Base-by-base conservation (phyloP, 2,329 filamentous ascomycete species). In the Xylariaceae sp. region DNA sequence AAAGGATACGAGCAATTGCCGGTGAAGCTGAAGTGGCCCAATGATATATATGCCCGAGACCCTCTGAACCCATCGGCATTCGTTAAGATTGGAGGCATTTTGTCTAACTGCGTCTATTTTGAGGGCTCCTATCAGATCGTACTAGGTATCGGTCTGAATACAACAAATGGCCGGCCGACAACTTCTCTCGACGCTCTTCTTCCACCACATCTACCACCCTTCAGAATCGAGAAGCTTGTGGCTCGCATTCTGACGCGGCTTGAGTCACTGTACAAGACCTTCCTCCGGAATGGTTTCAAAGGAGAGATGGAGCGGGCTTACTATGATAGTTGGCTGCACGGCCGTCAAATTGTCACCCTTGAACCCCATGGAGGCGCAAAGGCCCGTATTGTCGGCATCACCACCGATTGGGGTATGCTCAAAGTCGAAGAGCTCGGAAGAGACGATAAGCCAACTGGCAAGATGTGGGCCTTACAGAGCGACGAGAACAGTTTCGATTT, bases 401-500 rank as follows among this genome's bases (percentile, higher is more conserved):
- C 92, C 4, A 77, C 82, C n/a, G 91, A 97, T 72, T 97, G 90
- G 87, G 94, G 94, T 0, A 77, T 97, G 73, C 71, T 99, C 65
- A 81, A 87, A 64, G 94, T 88, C 0, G 90, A 97, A 73, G 92
- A 97, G 78, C 74, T 95, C 56, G 87, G 86, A 2, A 83, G 80
- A 72, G 82, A 88, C 60, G 90, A 91, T 63, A 79, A 86, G 56
- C 78, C 81, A 1, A 96, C 90, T 0, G 92, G 93, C 0, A 89
- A 83, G 74, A 78, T 88, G 53, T 93, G 89, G 83, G 85, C 88
- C 67, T 75, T 99, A 75, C 92, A 97, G 78, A 97, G 92, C 73
- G 94, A 99, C 73, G 91, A 92, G 72, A 99, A 99, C 71, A 97
- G 92, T 73, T 99, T 99, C 77, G 94, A 99, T 75, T 99, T 96